Conservation (phyloP, 2,329 filamentous ascomycete genomes). For the Beauveria asiatica region DNA sequence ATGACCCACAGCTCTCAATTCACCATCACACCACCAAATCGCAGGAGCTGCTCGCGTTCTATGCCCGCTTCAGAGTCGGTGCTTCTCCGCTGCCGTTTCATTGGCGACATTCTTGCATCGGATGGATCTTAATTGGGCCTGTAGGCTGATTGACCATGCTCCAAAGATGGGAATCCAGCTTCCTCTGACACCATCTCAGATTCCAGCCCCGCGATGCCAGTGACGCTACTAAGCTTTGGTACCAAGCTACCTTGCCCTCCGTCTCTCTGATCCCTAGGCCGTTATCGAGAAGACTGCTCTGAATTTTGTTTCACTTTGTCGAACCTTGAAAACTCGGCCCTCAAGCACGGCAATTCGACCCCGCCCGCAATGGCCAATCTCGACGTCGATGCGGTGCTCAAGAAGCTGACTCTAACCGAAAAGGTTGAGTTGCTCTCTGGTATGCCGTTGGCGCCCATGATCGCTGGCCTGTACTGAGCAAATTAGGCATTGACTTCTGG, state of each 20-base stretch:
- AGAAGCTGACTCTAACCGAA: constrained; percentile 43
- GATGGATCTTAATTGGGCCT: background rate
- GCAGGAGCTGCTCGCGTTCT: background rate
- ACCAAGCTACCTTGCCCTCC: background rate
- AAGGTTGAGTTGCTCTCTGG: constrained; percentile 46
- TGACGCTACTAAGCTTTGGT: constrained; percentile 6
- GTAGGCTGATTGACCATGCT: background rate
- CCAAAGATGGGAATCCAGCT: background rate
- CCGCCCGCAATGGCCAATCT: constrained; percentile 37
- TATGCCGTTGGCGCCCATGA: constrained; percentile 16
- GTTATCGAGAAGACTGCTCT: background rate
- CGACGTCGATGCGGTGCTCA: constrained; percentile 44
- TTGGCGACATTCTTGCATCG: background rate
- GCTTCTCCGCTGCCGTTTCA: background rate
- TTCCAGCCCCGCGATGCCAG: background rate
- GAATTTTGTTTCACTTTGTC: background rate
- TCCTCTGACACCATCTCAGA: background rate
- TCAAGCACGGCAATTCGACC: background rate
- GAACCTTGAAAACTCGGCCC: background rate
- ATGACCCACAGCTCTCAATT: too few relatives aligned
- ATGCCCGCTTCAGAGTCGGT: background rate
- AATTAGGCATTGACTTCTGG: constrained; percentile 57
- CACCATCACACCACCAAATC: background rate
- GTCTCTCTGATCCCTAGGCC: background rate
- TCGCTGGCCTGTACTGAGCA: background rate